These are phyloP conservation scores for grape (Vitis vinifera) DNA, from an alignment of 164 flowering plant genomes.

Conservation along the genomic window DNA sequence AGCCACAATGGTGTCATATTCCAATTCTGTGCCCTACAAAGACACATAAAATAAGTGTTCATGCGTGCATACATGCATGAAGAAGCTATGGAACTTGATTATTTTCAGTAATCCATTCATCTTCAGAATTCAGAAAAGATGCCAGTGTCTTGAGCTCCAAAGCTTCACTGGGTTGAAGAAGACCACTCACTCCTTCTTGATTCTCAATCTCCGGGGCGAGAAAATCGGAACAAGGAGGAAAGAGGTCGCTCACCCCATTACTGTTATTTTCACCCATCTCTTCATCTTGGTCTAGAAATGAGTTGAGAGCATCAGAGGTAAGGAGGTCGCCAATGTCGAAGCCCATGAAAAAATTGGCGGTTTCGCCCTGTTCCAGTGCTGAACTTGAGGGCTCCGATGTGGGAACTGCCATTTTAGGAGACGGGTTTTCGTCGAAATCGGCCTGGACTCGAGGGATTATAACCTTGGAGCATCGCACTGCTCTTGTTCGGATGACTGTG, in stretches of 20 bases:
- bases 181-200: neutral
- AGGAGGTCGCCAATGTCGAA: slow-evolving; percentile 13
- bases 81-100: neutral
- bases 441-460: neutral
- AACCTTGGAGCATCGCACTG: slow-evolving; percentile 11
- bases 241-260: neutral
- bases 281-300: neutral
- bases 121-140: slow-evolving; percentile 6
- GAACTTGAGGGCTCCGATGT: too few relatives aligned
- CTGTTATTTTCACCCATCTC: neutral
- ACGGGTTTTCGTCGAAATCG: neutral
- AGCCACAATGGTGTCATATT: too few relatives aligned
- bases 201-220: neutral
- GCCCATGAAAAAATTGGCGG: slow-evolving; percentile 6
- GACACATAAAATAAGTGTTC: too few relatives aligned
- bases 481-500: slow-evolving; percentile 17
- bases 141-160: neutral
- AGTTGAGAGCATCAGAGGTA: slow-evolving; percentile 2
- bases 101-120: neutral
- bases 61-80: too few relatives aligned
- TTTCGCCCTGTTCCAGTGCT: too few relatives aligned
- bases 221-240: neutral
- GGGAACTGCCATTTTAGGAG: neutral
- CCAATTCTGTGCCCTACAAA: too few relatives aligned
- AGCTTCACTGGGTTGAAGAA: neutral